phyloP scores from a whole-genome alignment of 2,329 filamentous ascomycete genomes.

The Neurospora crassa region DNA sequence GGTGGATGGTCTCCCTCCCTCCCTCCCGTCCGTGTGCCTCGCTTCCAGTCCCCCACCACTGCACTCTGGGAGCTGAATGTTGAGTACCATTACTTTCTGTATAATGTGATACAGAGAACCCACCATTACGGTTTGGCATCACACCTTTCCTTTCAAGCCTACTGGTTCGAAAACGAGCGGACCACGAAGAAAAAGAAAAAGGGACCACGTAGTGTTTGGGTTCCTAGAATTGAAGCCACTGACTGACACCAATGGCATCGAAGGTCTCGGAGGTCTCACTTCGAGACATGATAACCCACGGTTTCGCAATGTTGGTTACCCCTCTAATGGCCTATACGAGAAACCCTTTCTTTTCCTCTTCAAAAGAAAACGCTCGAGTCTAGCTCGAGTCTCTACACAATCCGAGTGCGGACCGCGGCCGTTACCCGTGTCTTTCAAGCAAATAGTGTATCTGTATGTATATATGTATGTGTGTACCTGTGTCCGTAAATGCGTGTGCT shows the following conservation, averaged over 20 bases:
- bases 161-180: background rate
- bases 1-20: background rate
- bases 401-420: background rate
- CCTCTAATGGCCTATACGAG: background rate
- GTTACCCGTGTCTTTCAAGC: background rate
- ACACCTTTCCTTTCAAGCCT: background rate
- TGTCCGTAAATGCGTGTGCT: background rate
- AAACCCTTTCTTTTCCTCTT: background rate
- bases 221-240: background rate
- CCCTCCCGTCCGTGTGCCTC: background rate
- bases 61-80: background rate
- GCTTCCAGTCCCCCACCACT: too few relatives aligned
- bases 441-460: background rate
- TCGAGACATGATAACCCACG: background rate
- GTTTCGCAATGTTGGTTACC: background rate
- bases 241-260: background rate
- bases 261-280: background rate
- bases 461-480: background rate
- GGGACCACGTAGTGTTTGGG: background rate
- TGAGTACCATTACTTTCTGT: background rate
- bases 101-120: background rate
- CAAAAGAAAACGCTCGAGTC: background rate
- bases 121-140: background rate
- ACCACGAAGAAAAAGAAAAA: background rate
- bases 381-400: background rate